phyloP scores from a whole-genome alignment of 148 eudicot species.

The Polygonum aviculare region DNA sequence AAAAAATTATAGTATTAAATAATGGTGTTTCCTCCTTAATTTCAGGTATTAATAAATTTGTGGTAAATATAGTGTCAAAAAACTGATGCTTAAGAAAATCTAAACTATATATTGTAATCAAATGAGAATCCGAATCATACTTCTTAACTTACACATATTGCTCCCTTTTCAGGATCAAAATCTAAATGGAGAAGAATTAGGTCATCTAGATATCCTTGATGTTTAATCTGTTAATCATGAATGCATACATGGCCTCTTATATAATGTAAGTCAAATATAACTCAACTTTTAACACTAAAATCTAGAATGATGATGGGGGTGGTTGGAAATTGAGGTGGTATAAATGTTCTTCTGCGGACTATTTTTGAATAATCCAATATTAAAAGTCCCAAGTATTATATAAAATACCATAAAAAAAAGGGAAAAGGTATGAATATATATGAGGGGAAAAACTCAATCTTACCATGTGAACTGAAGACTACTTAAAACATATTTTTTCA shows the following conservation, averaged over 20 bases:
- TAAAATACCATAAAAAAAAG: neutral
- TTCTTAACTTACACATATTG: too few relatives aligned
- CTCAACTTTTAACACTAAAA: neutral
- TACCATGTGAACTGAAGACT: neutral
- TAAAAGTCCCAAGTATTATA: neutral
- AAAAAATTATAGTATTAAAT: too few relatives aligned
- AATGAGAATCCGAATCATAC: too few relatives aligned
- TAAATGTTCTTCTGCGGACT: neutral
- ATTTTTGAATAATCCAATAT: neutral
- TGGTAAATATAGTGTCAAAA: too few relatives aligned
- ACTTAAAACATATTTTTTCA: neutral
- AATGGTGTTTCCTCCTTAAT: too few relatives aligned
- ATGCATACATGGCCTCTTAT: neutral
- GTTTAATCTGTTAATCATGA: neutral
- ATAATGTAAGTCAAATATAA: neutral
- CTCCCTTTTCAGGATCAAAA: neutral
- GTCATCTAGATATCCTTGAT: neutral
- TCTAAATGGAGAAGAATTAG: neutral
- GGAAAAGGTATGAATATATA: neutral
- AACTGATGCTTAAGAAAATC: too few relatives aligned
- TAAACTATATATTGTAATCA: too few relatives aligned
- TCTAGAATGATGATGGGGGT: slow-evolving; percentile 1
- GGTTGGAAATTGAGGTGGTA: slow-evolving; percentile 7
- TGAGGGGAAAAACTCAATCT: neutral
- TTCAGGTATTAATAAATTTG: too few relatives aligned